Conservation (phyloP, 148 eudicot species). For the Chenopodium quinoa region DNA sequence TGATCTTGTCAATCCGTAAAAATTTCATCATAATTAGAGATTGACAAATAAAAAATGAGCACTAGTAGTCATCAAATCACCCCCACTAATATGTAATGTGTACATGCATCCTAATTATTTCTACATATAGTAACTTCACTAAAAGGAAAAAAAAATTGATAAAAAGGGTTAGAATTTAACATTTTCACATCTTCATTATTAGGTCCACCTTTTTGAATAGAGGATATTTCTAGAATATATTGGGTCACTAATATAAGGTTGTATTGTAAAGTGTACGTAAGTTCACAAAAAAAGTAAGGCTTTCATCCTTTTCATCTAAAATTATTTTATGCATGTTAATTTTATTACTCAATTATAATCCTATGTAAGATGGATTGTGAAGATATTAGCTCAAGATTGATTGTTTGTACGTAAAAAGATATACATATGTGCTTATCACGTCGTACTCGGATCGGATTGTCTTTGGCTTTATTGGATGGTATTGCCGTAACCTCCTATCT, state of each 20-base stretch:
- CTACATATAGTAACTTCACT: not conserved
- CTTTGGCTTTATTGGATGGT: not conserved
- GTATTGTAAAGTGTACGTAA: not conserved
- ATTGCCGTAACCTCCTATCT: conserved; percentile 3
- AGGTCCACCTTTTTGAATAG: not conserved
- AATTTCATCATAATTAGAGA: too few relatives aligned
- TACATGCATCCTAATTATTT: too few relatives aligned
- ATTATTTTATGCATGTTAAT: not conserved
- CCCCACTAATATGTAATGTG: too few relatives aligned
- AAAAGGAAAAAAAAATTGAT: not conserved
- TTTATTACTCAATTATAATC: not conserved
- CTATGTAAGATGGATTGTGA: not conserved
- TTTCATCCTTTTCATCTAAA: not conserved
- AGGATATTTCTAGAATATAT: not conserved
- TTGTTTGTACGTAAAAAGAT: not conserved
- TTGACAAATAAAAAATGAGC: too few relatives aligned
- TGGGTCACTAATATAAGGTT: not conserved
- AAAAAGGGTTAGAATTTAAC: not conserved
- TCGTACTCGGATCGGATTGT: not conserved
- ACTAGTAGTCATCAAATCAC: too few relatives aligned
- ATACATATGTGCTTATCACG: not conserved
- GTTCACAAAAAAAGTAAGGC: not conserved
- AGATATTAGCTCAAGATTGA: not conserved
- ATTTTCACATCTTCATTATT: not conserved
- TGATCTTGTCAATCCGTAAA: too few relatives aligned